Evolutionary conservation across 208 protist genomes (phyloP), one percentile per base, ranked within the genome.

Genomic region (Perkinsela sp.): DNA sequence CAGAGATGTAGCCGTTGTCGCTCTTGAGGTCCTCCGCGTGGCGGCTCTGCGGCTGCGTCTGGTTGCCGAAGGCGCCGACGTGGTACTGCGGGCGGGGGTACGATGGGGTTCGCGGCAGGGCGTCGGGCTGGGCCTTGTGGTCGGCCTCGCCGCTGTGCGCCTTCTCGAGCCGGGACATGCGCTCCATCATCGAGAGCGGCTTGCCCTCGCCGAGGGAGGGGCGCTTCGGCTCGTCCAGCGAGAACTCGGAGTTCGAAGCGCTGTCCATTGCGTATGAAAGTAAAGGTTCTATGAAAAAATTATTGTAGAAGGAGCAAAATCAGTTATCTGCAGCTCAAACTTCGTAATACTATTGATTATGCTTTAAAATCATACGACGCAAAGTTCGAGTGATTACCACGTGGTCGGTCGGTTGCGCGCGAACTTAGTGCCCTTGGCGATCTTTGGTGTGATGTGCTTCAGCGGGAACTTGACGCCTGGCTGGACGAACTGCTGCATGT

Each of bases 381-480:
- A n/a, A n/a, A n/a, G n/a, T n/a, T n/a, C n/a, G n/a, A n/a, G n/a
- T n/a, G n/a, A n/a, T n/a, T 57, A 57, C 40, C 40, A 57, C 6
- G 40, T 57, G 6, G 40, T 22, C 40, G 40, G 40, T n/a, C 40
- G 40, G 13, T 22, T 57, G 13, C 22, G 6, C 22, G 40, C 40
- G 40, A 57, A 57, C 40, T 57, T 57, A n/a, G 6, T 22, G 13
- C 40, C 40, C 40, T 57, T 57, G 40, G 40, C 40, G 22, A 57
- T 57, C 22, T 22, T 57, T 22, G 40, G 40, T 22, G 40, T 57
- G 40, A 57, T 22, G 22, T 57, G 40, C 22, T 57, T 57, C 40
- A 96, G 83, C 69, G 94, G 94, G 91, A 97, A 97, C 77, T 85
- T 90, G 66, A 96, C 83, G 40, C 89, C 80, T 40, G 70, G 69